These are phyloP conservation scores for Thalassiosira exigua DNA, from an alignment of 352 stramenopile genomes.

Conservation along the genomic window DNA sequence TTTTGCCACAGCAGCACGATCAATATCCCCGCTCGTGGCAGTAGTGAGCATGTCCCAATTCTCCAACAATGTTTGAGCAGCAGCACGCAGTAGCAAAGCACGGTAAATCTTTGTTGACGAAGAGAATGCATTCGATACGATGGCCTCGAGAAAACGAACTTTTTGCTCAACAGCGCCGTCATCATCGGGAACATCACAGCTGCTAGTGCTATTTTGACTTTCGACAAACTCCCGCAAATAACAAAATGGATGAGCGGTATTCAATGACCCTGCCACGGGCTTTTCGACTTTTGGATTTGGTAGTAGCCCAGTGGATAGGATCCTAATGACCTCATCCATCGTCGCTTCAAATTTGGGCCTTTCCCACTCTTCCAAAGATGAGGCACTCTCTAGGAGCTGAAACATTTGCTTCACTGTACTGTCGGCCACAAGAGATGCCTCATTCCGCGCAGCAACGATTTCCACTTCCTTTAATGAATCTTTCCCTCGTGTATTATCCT, in stretches of 20 bases:
- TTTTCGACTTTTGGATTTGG: slow-evolving; percentile 36
- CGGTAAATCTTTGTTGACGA: slow-evolving; percentile 48
- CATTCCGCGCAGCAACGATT: neutral
- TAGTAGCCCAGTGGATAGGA: slow-evolving; percentile 40
- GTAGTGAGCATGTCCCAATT: slow-evolving; percentile 70
- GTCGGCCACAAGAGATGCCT: neutral
- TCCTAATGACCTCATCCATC: slow-evolving; percentile 54
- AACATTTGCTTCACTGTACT: slow-evolving; percentile 28
- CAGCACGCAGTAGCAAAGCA: slow-evolving; percentile 57
- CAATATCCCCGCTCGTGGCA: slow-evolving; percentile 75
- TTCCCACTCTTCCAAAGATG: slow-evolving; percentile 28
- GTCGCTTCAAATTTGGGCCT: slow-evolving; percentile 49
- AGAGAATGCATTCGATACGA: slow-evolving; percentile 37
- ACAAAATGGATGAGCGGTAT: slow-evolving; percentile 36
- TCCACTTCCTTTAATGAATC: too few relatives aligned
- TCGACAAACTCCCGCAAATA: slow-evolving; percentile 55
- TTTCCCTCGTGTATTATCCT: too few relatives aligned
- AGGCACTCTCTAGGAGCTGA: slow-evolving; percentile 34
- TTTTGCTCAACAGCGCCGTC: slow-evolving; percentile 20
- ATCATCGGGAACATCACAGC: neutral
- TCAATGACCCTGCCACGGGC: slow-evolving; percentile 36
- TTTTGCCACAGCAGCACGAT: slow-evolving; percentile 73
- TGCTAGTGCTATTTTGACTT: too few relatives aligned
- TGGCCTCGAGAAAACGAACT: slow-evolving; percentile 35
- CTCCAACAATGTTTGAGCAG: slow-evolving; percentile 58